Conservation (phyloP, 441 rosid genomes). For the Erodium trifolium region DNA sequence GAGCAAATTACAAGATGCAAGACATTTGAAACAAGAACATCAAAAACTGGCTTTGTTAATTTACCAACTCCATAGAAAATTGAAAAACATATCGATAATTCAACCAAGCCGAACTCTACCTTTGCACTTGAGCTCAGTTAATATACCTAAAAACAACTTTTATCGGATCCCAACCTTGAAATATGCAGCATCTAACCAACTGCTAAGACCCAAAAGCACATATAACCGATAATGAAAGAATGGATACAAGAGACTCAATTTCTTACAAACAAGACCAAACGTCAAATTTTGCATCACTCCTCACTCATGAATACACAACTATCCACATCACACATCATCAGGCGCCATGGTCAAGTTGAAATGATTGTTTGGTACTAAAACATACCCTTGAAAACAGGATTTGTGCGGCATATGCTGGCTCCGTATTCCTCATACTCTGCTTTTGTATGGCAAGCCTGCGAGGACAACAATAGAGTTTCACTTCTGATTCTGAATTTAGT, state of each 20-base stretch:
- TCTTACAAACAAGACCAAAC: conserved; percentile 18
- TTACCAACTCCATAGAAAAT: not conserved
- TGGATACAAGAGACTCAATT: conserved; percentile 26
- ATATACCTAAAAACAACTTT: conserved; percentile 24
- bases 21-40: not conserved
- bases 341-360: too few species aligned
- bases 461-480: conserved; percentile 11
- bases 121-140: conserved; percentile 33
- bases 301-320: conserved; percentile 15
- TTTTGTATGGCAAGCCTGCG: conserved; percentile 94
- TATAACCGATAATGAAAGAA: conserved; percentile 25
- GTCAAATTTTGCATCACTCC: conserved; percentile 26
- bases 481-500: not conserved
- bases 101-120: conserved; percentile 36
- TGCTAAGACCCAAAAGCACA: conserved; percentile 20
- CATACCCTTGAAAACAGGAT: conserved; percentile 98
- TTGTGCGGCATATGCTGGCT: conserved; percentile 97
- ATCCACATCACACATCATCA: not conserved
- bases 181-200: conserved; percentile 21
- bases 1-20: too few species aligned
- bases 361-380: conserved; percentile 25
- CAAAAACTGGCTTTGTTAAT: not conserved
- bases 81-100: conserved; percentile 13
- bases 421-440: conserved; percentile 94
- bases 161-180: not conserved